Percentiles rank a stretch among this genome's conserved stretches.
phyloP scores from a whole-genome alignment of 768 basidiomycete species.

The Agaricus sinodeliciosus region DNA sequence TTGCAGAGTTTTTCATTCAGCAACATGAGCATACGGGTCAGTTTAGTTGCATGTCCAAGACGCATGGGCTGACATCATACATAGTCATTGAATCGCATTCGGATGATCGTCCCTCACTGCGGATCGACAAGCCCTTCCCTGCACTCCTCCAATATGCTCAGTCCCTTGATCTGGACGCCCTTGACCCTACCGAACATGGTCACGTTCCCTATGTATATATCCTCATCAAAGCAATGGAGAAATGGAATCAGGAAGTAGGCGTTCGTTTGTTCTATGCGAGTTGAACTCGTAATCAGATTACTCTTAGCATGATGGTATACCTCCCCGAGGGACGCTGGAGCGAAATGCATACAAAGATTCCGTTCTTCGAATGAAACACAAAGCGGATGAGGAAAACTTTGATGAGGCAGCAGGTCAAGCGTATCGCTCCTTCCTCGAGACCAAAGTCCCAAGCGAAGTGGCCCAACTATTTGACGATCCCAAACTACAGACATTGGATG shows the following conservation, averaged over 20 bases:
- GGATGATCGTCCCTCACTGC: constrained; percentile 65
- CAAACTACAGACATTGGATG: constrained; percentile 23
- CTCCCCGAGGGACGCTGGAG: constrained; percentile 56
- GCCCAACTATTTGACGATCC: constrained; percentile 56
- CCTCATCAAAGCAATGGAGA: constrained; percentile 73
- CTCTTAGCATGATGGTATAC: constrained; percentile 56
- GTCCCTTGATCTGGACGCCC: constrained; percentile 61
- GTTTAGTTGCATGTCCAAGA: constrained; percentile 17
- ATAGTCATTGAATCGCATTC: constrained; percentile 87
- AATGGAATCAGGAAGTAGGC: constrained; percentile 71
- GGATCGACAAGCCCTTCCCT: constrained; percentile 87
- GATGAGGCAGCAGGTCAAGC: constrained; percentile 91
- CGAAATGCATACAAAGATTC: constrained; percentile 70
- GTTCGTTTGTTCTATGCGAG: constrained; percentile 16
- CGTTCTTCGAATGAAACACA: constrained; percentile 59
- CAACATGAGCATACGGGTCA: constrained; percentile 81
- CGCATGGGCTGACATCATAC: not conserved
- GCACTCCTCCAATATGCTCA: constrained; percentile 67
- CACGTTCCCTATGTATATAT: constrained; percentile 91
- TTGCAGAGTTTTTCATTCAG: constrained; percentile 85
- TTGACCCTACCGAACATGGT: constrained; percentile 86
- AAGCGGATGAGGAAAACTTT: constrained; percentile 93
- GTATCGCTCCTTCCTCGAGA: constrained; percentile 67
- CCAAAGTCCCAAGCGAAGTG: constrained; percentile 62
- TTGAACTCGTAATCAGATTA: not conserved